Evolutionary conservation across 768 basidiomycete species (phyloP).

Genomic region (Saitozyma sp.): DNA sequence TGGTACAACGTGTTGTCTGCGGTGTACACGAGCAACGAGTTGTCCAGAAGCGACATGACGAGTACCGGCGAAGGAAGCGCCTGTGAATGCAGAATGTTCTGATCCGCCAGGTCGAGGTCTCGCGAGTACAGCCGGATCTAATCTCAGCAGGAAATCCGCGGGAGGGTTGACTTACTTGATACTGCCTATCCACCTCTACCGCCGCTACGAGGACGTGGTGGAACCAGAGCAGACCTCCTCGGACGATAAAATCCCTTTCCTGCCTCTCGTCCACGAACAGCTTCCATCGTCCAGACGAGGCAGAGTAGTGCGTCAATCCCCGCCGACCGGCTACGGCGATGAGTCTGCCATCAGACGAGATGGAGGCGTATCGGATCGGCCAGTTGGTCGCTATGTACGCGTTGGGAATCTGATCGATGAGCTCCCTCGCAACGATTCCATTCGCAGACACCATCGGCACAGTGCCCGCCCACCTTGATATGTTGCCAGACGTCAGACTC

Average conservation of each 20-base stretch:
- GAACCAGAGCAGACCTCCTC: constrained; percentile 94
- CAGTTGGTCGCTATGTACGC: constrained; percentile 86
- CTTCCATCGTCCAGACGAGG: constrained; percentile 94
- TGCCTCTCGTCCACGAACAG: constrained; percentile 75
- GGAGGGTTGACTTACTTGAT: constrained; percentile 59
- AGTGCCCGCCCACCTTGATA: constrained; percentile 65
- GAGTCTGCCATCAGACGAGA: constrained; percentile 85
- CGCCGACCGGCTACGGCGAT: constrained; percentile 88
- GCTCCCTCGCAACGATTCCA: background rate
- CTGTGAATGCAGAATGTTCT: constrained; percentile 80
- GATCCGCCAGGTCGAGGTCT: constrained; percentile 78
- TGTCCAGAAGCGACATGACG: constrained; percentile 88
- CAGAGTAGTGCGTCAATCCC: constrained; percentile 90
- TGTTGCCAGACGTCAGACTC: constrained; percentile 98
- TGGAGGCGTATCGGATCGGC: constrained; percentile 88
- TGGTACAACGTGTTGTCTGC: constrained; percentile 90
- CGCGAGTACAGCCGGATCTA: constrained; percentile 93
- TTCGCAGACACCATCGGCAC: too few relatives aligned
- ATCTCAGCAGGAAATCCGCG: constrained; percentile 10
- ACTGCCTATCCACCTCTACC: constrained; percentile 74
- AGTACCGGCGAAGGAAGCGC: constrained; percentile 73
- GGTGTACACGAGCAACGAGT: constrained; percentile 90
- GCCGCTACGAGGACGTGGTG: constrained; percentile 91
- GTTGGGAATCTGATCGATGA: constrained; percentile 69
- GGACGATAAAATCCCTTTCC: constrained; percentile 81